phyloP scores from a whole-genome alignment of 208 protist genomes.

The Entamoeba moshkovskii region DNA sequence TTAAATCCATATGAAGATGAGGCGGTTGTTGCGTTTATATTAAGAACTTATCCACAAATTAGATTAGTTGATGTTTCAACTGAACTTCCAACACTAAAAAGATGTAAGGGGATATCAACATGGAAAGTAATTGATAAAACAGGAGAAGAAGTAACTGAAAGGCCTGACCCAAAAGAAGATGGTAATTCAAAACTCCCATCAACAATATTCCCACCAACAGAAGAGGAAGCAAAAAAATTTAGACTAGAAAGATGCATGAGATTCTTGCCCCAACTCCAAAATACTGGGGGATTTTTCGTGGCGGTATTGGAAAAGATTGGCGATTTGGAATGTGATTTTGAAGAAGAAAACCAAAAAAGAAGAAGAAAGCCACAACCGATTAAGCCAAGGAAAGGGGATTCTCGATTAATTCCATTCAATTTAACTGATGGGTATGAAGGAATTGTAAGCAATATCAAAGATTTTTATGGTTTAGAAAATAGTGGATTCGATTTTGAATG shows the following conservation, averaged over 20 bases:
- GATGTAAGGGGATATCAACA: slow-evolving; percentile 24
- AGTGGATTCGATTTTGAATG: too few species aligned
- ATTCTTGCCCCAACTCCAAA: slow-evolving; percentile 44
- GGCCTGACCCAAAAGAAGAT: neutral
- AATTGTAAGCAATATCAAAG: too few species aligned
- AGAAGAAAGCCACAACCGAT: neutral
- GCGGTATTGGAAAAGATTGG: slow-evolving; percentile 43
- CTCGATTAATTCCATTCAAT: too few species aligned
- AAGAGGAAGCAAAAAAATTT: slow-evolving; percentile 12
- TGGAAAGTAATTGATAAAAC: slow-evolving; percentile 36
- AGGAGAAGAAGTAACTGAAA: too few species aligned
- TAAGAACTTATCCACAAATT: slow-evolving; percentile 28
- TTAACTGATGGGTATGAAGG: too few species aligned
- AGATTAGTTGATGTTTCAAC: slow-evolving; percentile 32
- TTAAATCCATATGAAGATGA: slow-evolving; percentile 83
- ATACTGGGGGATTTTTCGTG: slow-evolving; percentile 56
- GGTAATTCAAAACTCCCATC: neutral
- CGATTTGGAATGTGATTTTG: neutral
- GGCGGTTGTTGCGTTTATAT: slow-evolving; percentile 66
- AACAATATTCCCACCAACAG: slow-evolving; percentile 13
- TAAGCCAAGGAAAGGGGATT: too few species aligned
- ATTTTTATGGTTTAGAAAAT: too few species aligned
- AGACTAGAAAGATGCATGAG: slow-evolving; percentile 42
- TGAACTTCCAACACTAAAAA: slow-evolving; percentile 26
- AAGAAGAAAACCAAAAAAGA: neutral